These are phyloP conservation scores for Spathaspora arborariae DNA, from an alignment of 805 yeast genomes.

Conservation along the genomic window DNA sequence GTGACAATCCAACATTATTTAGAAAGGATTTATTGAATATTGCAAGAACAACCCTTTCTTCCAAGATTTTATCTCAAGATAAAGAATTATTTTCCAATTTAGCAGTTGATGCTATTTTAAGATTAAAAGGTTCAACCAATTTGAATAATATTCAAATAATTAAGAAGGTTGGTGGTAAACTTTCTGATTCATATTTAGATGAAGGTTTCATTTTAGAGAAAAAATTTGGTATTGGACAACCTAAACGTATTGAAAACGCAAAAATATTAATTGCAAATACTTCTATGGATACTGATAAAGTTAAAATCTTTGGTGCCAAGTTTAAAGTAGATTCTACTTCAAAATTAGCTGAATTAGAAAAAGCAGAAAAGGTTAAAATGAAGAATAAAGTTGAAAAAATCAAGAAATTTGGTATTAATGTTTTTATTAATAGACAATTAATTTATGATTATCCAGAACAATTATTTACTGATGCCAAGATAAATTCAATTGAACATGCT, in stretches of 20 bases:
- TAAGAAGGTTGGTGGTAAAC: conserved; percentile 88
- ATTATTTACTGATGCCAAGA: conserved; percentile 78
- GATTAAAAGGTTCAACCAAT: conserved; percentile 83
- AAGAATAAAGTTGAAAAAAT: conserved; percentile 83
- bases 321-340: conserved; percentile 94
- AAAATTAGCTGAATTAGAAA: conserved; percentile 88
- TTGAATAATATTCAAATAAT: conserved; percentile 90
- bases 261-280: conserved; percentile 91
- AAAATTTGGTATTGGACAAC: conserved; percentile 91
- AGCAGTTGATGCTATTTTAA: conserved; percentile 90
- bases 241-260: conserved; percentile 78
- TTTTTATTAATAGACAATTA: conserved; percentile 92
- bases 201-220: conserved; percentile 94
- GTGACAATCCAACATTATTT: conserved; percentile 53
- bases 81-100: conserved; percentile 82
- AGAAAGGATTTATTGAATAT: conserved; percentile 77
- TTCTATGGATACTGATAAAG: conserved; percentile 95
- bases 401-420: conserved; percentile 78
- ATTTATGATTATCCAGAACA: conserved; percentile 99
- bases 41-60: conserved; percentile 89
- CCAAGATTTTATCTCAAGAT: conserved; percentile 93
- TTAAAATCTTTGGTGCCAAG: conserved; percentile 95
- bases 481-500: conserved; percentile 95
- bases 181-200: conserved; percentile 88
- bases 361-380: conserved; percentile 94